phyloP scores from a whole-genome alignment of 208 protist species.

The Hexamita inflata region DNA sequence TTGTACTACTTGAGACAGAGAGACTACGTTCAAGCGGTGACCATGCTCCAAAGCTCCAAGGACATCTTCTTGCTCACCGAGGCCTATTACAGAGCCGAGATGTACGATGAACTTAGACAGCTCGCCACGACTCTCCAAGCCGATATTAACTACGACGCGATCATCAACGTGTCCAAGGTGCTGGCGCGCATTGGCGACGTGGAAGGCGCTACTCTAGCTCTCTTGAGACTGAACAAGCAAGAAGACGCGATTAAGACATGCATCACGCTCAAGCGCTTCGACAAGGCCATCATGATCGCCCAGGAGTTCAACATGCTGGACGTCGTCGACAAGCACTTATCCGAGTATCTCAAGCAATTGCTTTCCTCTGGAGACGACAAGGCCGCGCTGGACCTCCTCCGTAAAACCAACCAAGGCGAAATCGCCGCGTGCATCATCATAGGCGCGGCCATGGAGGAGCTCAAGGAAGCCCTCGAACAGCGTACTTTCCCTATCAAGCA shows the following conservation, averaged over 20 bases:
- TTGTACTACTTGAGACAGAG: background rate
- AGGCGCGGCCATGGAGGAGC: background rate
- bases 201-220: background rate
- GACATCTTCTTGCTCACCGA: background rate
- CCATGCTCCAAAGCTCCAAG: background rate
- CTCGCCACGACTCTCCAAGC: background rate
- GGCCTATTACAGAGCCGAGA: background rate
- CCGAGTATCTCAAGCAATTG: background rate
- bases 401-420: conserved; percentile 7
- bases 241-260: background rate
- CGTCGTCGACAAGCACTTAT: background rate
- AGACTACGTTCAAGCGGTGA: background rate
- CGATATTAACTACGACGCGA: background rate
- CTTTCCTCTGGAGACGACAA: conserved; percentile 14
- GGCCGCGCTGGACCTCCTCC: conserved; percentile 3
- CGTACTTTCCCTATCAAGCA: background rate
- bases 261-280: conserved; percentile 6
- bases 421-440: conserved; percentile 7
- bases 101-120: background rate
- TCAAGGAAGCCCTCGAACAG: background rate
- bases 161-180: background rate
- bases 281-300: background rate
- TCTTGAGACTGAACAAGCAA: background rate
- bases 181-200: conserved; percentile 17
- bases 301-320: conserved; percentile 2